Evolutionary conservation across 176 grass and related monocot genomes (phyloP), one percentile per base, ranked within the genome.

Genomic region (Lolium perenne): DNA sequence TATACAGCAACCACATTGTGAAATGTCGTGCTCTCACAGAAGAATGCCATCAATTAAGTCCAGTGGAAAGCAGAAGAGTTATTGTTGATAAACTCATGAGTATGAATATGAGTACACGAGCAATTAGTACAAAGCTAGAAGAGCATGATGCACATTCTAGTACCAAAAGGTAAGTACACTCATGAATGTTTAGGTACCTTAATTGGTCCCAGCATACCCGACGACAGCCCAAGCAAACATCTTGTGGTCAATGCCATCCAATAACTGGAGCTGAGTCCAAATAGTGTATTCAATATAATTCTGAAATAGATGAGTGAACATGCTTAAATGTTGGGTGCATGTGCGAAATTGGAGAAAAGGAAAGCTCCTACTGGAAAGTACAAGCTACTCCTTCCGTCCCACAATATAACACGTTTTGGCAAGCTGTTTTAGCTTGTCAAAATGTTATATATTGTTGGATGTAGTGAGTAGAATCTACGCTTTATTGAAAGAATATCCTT

Each of bases 251-350:
- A 63, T 67, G 92, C 83, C 89, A 94, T 91, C 92, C 89, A 94
- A 84, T 94, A 94, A 86, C 73, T 91, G 58, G 78, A 54, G 79
- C 92, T 91, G 64, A 94, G 73, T 55, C 92, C 92, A 91, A 94
- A 94, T 3, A 94, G 58, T 48, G 80, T 62, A 46, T 94, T 94
- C 77, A 94, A 91, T 40, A 91, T 48, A 69, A 89, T 78, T 66
- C 92, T 94, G 89, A 35, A 74, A 83, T 49, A 64, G 17, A 80
- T 2, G 18, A 64, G 46, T 21, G 59, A 38, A 89, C 5, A 78
- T 68, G 16, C 57, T 40, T 64, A 74, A 73, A 73, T 73, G 12
- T 16, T 74, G n/a, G 71, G 14, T 74, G 22, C 5, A 74, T 74
- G 22, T 75, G 13, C 14, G 25, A 51, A 75, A 50, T 50, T 29